These are phyloP conservation scores for Avicennia marina DNA, from an alignment of 257 asterid species.

Conservation along the genomic window DNA sequence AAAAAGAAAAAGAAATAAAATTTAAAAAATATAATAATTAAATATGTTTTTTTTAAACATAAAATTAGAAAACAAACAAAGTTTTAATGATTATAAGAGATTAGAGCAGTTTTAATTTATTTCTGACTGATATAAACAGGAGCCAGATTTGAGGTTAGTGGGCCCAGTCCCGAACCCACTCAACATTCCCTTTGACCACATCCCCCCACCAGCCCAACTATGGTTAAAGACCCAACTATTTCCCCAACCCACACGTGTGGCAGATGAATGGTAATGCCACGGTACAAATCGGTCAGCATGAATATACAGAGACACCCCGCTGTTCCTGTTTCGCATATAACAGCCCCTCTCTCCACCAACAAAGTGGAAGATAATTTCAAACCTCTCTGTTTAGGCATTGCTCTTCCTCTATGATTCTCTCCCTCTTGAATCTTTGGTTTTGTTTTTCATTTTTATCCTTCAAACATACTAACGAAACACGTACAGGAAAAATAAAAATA, in stretches of 20 bases:
- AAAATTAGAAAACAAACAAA: too few relatives aligned
- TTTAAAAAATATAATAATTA: too few relatives aligned
- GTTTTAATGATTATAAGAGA: too few relatives aligned
- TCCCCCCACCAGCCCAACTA: constrained; percentile 1
- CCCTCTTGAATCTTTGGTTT: background rate
- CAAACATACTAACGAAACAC: too few relatives aligned
- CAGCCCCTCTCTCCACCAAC: constrained; percentile 13
- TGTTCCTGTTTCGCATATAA: constrained; percentile 26
- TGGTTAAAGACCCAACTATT: constrained; percentile 5
- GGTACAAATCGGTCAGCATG: constrained; percentile 25
- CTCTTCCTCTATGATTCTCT: constrained; percentile 12
- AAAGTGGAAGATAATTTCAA: constrained; percentile 29
- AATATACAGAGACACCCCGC: constrained; percentile 29
- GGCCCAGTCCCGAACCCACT: background rate
- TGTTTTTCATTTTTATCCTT: too few relatives aligned
- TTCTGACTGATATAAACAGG: too few relatives aligned
- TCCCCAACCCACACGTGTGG: constrained; percentile 26
- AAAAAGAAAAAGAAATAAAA: too few relatives aligned
- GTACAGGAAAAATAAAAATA: background rate
- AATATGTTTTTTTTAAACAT: too few relatives aligned
- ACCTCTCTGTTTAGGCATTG: constrained; percentile 12
- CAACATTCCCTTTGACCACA: constrained; percentile 18
- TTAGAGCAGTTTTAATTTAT: background rate
- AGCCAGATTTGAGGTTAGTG: constrained; percentile 2
- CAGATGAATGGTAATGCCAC: constrained; percentile 1